A percentile compares a stretch with the other conserved stretches of the same genome.
Conservation (phyloP, 208 protist genomes). For the Eutreptiella sp. region DNA sequence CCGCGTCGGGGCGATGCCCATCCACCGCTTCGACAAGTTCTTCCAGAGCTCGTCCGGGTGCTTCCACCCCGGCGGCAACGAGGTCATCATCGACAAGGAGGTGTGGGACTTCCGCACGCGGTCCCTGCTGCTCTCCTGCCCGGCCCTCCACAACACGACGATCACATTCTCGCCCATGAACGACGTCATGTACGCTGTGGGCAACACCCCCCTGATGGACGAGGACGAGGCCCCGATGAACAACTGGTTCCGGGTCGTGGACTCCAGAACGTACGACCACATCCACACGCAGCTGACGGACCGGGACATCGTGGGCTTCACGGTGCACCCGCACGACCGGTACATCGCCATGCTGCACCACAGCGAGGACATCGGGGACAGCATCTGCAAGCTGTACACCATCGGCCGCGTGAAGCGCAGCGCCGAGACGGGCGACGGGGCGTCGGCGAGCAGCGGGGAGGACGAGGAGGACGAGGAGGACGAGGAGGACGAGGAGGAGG, state of each 20-base stretch:
- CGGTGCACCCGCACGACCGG: not conserved
- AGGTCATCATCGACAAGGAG: slow-evolving; percentile 19
- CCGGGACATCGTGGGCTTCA: not conserved
- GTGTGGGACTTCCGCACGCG: slow-evolving; percentile 15
- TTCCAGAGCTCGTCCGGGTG: too few relatives aligned
- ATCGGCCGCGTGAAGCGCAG: not conserved
- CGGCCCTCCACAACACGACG: not conserved
- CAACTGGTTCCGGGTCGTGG: not conserved
- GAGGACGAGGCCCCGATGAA: not conserved
- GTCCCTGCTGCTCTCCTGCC: not conserved
- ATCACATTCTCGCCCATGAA: not conserved
- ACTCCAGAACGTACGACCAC: not conserved
- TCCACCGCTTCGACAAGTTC: slow-evolving; percentile 13
- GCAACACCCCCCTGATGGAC: not conserved
- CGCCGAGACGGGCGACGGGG: not conserved
- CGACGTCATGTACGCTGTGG: not conserved
- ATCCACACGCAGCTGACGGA: not conserved
- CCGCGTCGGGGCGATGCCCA: not conserved
- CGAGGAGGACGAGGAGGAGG: not conserved
- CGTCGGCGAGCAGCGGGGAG: not conserved
- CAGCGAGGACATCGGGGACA: not conserved
- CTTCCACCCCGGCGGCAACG: slow-evolving; percentile 1
- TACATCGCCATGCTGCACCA: not conserved
- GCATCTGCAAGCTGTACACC: not conserved
- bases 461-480: not conserved